These are phyloP conservation scores for Epichloe sibirici DNA, from an alignment of 2,329 filamentous ascomycete species.

Conservation along the genomic window DNA sequence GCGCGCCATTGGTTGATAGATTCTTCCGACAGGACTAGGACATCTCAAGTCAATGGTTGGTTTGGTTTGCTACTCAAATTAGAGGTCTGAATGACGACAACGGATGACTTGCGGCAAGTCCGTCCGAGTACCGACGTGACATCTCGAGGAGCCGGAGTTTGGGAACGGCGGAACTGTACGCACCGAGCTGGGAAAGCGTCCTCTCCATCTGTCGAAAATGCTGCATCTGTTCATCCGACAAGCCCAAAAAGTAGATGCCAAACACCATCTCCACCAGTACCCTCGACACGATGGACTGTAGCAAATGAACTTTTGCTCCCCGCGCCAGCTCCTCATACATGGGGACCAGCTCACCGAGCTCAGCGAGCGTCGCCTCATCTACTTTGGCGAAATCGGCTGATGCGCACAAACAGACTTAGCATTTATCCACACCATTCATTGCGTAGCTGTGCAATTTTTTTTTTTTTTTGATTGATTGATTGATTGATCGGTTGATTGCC, in stretches of 20 bases:
- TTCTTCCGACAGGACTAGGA: conserved; percentile 30
- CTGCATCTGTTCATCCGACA: conserved; percentile 39
- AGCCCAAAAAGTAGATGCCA: conserved; percentile 49
- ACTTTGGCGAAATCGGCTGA: conserved; percentile 31
- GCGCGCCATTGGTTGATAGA: conserved; percentile 55
- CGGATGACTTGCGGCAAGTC: too few species aligned
- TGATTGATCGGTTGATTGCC: too few species aligned
- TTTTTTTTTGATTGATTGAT: too few species aligned
- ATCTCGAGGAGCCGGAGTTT: too few species aligned
- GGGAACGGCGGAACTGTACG: background rate
- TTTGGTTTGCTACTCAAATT: too few species aligned
- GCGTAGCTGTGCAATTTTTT: background rate
- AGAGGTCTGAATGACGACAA: too few species aligned
- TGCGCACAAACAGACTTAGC: background rate
- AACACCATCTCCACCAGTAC: conserved; percentile 52
- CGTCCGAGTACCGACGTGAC: too few species aligned
- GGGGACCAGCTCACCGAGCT: conserved; percentile 39
- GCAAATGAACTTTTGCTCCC: conserved; percentile 45
- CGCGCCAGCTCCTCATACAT: conserved; percentile 43
- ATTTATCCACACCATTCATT: background rate
- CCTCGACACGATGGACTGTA: conserved; percentile 49
- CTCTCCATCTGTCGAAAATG: conserved; percentile 38
- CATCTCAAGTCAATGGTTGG: too few species aligned
- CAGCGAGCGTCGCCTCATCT: conserved; percentile 27
- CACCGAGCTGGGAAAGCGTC: conserved; percentile 31